Conservation (phyloP, 805 yeast genomes). For the Saturnispora saitoi region DNA sequence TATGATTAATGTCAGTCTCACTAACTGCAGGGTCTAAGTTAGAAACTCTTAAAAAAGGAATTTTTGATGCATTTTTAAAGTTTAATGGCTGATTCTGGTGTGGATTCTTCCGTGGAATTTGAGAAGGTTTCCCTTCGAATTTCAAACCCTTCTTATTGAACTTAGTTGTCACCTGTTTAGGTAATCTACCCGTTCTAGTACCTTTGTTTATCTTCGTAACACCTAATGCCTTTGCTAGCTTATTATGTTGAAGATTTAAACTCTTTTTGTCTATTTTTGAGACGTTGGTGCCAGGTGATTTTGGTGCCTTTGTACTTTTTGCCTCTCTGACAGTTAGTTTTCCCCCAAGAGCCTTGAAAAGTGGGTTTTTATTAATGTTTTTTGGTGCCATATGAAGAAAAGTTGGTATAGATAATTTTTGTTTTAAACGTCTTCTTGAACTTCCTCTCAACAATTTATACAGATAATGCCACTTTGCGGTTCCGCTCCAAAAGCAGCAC, state of each 20-base stretch:
- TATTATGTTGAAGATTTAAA: background rate
- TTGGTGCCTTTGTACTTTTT: background rate
- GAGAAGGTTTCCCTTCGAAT: background rate
- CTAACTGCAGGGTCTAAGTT: slow-evolving; percentile 28
- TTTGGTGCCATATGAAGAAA: background rate
- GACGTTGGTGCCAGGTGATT: background rate
- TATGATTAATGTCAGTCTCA: slow-evolving; percentile 22
- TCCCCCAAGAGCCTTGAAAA: slow-evolving; percentile 3
- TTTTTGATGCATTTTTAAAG: slow-evolving; percentile 20
- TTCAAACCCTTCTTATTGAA: background rate
- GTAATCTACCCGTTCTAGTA: background rate
- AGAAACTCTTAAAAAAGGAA: slow-evolving; percentile 23
- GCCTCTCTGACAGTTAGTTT: background rate
- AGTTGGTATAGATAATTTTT: background rate
- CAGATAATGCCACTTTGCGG: slow-evolving; percentile 37
- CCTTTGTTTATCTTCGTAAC: background rate
- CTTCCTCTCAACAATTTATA: background rate
- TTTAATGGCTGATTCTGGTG: slow-evolving; percentile 4
- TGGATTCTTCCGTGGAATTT: background rate
- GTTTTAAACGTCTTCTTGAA: background rate
- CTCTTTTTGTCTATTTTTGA: background rate
- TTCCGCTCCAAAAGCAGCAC: slow-evolving; percentile 47
- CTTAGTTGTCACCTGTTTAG: background rate
- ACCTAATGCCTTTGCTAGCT: background rate
- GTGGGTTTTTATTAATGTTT: slow-evolving; percentile 1